Evolutionary conservation across 208 protist species (phyloP), one percentile per base, ranked within the genome.

Genomic region (Wallacemonas sp.): DNA sequence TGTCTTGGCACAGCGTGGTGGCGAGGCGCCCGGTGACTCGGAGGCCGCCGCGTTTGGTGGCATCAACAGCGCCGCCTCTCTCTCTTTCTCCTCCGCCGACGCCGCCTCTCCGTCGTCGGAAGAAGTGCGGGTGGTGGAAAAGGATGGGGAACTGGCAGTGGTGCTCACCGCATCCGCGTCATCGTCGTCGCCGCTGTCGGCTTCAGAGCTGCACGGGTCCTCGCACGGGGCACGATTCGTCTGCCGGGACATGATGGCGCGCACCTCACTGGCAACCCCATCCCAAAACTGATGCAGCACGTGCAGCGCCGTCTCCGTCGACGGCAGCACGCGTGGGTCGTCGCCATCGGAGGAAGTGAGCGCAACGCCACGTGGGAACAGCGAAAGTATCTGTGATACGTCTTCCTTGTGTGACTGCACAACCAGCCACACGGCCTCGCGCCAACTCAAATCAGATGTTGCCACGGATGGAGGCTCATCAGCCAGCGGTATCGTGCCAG

Each of bases 251-350:
- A 60, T 60, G 34, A 60, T 9, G 21, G 27, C 55, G 13, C 8
- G 24, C 36, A 71, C 45, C 33, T 63, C 55, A 10, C 17, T 13
- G 13, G 65, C 65, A 10, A 71, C 19, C 33, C 58, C 21, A 3
- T 71, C 55, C 65, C 65, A 71, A 34, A 71, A 63, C 3, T 63
- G 65, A 19, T n/a, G 34, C 37, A 62, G 38, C 34, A 62, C 24
- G 2, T 4, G 22, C 37, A 62, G 9, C 37, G 21, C 6, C 26
- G 55, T 0, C 12, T 13, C 53, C 17, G 26, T 9, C 30, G 19
- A 41, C 21, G n/a, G 6, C 5, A 22, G 1, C 4, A 19, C 32
- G 12, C 13, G 37, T 33, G 34, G 37, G 19, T 15, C 19, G 13
- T 21, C n/a, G 36, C 22, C 55, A 13, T 17, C 21, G 55, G 42